Evolutionary conservation across 2,329 filamentous ascomycete species (phyloP).

Genomic region (Trichoderma atrobrunneum): DNA sequence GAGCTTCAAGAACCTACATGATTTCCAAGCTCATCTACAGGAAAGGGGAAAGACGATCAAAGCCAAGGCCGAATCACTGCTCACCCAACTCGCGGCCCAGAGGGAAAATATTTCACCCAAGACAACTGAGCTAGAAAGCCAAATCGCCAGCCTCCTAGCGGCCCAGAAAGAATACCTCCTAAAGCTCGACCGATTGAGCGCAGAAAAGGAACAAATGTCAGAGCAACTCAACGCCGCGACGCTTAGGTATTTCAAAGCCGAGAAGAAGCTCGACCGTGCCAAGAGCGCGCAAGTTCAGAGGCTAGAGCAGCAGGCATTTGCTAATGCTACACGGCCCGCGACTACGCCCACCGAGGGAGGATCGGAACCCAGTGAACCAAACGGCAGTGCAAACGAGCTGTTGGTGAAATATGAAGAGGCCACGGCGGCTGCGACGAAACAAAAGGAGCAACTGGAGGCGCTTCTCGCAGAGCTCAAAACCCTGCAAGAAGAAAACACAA

Average conservation of each 20-base stretch:
- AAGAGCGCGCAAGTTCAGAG: slow-evolving; percentile 90
- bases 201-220: slow-evolving; percentile 80
- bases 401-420: slow-evolving; percentile 77
- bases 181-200: slow-evolving; percentile 70
- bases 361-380: slow-evolving; percentile 50
- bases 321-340: slow-evolving; percentile 58
- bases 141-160: slow-evolving; percentile 72
- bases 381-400: slow-evolving; percentile 61
- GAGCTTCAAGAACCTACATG: slow-evolving; percentile 60
- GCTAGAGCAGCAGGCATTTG: slow-evolving; percentile 82
- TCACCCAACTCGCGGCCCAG: slow-evolving; percentile 52
- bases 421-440: slow-evolving; percentile 70
- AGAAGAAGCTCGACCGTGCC: slow-evolving; percentile 87
- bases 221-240: slow-evolving; percentile 87
- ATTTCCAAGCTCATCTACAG: slow-evolving; percentile 80
- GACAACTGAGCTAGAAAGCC: slow-evolving; percentile 67
- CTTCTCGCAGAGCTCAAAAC: slow-evolving; percentile 73
- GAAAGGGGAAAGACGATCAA: slow-evolving; percentile 75
- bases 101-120: slow-evolving; percentile 62
- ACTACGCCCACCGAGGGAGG: slow-evolving; percentile 44
- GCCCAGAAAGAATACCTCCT: slow-evolving; percentile 77
- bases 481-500: slow-evolving; percentile 74
- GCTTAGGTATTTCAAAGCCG: slow-evolving; percentile 87
- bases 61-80: slow-evolving; percentile 67
- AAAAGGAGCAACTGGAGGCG: slow-evolving; percentile 83